Base-by-base conservation (phyloP, 2,329 filamentous ascomycete species). In the Leptosphaerulina australis region DNA sequence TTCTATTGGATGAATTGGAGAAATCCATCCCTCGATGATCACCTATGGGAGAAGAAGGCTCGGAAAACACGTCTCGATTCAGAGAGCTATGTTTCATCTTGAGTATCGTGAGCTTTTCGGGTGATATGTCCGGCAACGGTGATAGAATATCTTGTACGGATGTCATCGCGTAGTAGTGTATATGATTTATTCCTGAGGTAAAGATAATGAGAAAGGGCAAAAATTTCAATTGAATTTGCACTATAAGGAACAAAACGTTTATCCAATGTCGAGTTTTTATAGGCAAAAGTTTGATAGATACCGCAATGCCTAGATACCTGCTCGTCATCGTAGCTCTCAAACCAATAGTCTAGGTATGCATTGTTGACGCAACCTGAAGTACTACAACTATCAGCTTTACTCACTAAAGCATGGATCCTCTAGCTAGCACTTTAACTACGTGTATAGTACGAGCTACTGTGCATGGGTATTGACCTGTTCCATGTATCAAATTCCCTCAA, bases 61-160 rank as follows among this genome's bases (percentile, higher is more conserved):
- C 62, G 3, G 60, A 64, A 35, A 64, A 55, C 12, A 63, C 53
- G 12, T 64, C 62, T 20, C 58, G 53, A n/a, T 56, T 54, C 17
- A 63, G 53, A 1, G 55, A 55, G 15, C 55, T 55, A 18, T 57
- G 59, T 25, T 59, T 59, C 21, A 63, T 53, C 44, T 64, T 64
- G 55, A 62, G 52, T 10, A 64, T 53, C 1, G 58, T 58, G 8
- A 64, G 60, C 44, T 63, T 63, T 31, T 64, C 62, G 2, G 60
- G 58, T 1, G 58, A 53, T 14, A 64, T 62, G 1, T 63, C 44
- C n/a, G 50, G 50, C 8, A 53, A 39, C 1, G 38, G 44, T 1
- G 38, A 11, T 8, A 48, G 39, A 18, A 44, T 44, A 17, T 53
- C 50, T 11, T 44, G 39, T 10, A 44, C 37, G 7, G 26, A 7